Conservation (phyloP, 2,329 filamentous ascomycete species). For the Paecilomyces sp. region DNA sequence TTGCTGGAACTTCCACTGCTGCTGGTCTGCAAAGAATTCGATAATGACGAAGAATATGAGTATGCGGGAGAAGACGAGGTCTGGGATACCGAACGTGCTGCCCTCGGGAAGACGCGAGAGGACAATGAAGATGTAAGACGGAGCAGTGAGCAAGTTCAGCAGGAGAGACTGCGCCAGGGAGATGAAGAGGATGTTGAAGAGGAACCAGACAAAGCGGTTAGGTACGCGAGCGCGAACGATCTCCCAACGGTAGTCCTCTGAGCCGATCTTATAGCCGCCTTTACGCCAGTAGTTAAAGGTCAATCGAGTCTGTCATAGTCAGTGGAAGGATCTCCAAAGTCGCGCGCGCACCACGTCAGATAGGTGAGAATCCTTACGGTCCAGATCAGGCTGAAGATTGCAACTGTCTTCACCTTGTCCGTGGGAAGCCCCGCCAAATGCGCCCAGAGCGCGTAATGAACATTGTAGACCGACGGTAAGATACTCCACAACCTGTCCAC, state of each 20-base stretch:
- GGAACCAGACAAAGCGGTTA: slow-evolving; percentile 69
- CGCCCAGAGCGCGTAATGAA: slow-evolving; percentile 79
- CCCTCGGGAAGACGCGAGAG: slow-evolving; percentile 55
- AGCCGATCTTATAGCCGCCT: slow-evolving; percentile 81
- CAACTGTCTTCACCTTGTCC: slow-evolving; percentile 62
- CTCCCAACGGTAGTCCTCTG: slow-evolving; percentile 91
- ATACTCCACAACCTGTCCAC: slow-evolving; percentile 90
- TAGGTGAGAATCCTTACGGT: slow-evolving; percentile 53
- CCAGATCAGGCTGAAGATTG: slow-evolving; percentile 69
- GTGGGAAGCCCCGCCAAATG: slow-evolving; percentile 65
- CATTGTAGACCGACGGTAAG: slow-evolving; percentile 77
- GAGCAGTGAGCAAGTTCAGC: slow-evolving; percentile 69
- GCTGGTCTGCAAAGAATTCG: slow-evolving; percentile 78
- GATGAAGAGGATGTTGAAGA: slow-evolving; percentile 89
- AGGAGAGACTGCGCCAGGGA: slow-evolving; percentile 74
- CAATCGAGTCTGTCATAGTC: slow-evolving; percentile 55
- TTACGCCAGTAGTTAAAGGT: slow-evolving; percentile 97
- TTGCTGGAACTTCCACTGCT: slow-evolving; percentile 84
- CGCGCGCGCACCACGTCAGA: slow-evolving; percentile 1
- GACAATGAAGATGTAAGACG: slow-evolving; percentile 77
- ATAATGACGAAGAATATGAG: slow-evolving; percentile 54
- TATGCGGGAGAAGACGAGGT: slow-evolving; percentile 49
- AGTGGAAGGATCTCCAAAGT: slow-evolving; percentile 12
- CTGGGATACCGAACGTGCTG: slow-evolving; percentile 51
- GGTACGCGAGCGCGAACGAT: slow-evolving; percentile 62